phyloP scores from a whole-genome alignment of 2,329 filamentous ascomycete genomes.

The Botryotinia globosa region DNA sequence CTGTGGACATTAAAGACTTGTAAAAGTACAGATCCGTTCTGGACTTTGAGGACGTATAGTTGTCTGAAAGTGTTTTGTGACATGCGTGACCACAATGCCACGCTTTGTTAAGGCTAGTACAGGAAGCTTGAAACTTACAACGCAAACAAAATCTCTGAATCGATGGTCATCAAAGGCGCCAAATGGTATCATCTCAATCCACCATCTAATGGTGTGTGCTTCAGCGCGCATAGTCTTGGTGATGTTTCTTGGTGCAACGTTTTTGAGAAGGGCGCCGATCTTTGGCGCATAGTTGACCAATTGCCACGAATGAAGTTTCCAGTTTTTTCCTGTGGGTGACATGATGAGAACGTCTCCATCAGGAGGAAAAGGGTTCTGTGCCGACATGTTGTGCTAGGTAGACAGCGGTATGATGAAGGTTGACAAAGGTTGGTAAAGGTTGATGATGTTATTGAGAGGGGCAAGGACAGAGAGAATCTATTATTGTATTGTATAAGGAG shows the following conservation, averaged over 20 bases:
- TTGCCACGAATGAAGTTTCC: slow-evolving; percentile 32
- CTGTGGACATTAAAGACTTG: background rate
- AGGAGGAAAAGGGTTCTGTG: slow-evolving; percentile 21
- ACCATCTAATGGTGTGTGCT: slow-evolving; percentile 28
- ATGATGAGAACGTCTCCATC: slow-evolving; percentile 34
- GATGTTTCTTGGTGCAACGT: slow-evolving; percentile 13
- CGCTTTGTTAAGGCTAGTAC: no score
- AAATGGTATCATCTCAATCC: slow-evolving; percentile 27
- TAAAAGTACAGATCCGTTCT: background rate
- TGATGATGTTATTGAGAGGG: background rate
- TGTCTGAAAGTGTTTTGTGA: background rate
- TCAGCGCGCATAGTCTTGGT: slow-evolving; percentile 24
- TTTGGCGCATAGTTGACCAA: slow-evolving; percentile 25
- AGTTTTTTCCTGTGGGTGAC: slow-evolving; percentile 29
- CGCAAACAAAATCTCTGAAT: slow-evolving; percentile 29
- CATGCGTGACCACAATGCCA: background rate
- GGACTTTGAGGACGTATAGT: background rate
- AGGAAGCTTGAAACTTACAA: slow-evolving; percentile 27
- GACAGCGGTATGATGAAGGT: background rate
- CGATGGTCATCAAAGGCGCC: slow-evolving; percentile 22
- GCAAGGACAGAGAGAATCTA: background rate
- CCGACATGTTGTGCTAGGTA: background rate
- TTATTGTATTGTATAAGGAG: background rate
- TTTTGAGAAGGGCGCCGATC: slow-evolving; percentile 24
- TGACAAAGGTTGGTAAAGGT: background rate